Evolutionary conservation across 2,329 filamentous ascomycete species (phyloP), one percentile per base, ranked within the genome.

Genomic region (Dendryphion nanum): DNA sequence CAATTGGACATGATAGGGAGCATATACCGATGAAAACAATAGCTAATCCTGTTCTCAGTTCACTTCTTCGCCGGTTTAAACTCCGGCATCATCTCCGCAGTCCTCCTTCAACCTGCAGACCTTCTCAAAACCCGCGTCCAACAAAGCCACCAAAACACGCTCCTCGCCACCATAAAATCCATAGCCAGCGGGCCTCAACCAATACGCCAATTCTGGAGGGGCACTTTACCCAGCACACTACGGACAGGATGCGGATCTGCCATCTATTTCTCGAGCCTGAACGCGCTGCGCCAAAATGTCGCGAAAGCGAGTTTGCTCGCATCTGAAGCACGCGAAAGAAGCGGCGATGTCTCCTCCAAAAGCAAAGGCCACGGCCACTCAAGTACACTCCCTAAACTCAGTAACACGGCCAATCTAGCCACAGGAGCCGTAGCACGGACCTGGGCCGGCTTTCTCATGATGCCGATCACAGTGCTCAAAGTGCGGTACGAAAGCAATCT

Each of bases 111-210:
- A 67, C 93, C 93, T 18, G 86, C 93, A 57, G 93, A 98, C 69
- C 83, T 98, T 4, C 82, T 98, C 63, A 98, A 98, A 69, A 98
- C 93, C 19, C 85, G 93, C 32, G 83, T 97, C 28, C 93, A 98
- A 64, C 93, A 97, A 67, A 88, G 87, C 21, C 81, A 81, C 33
- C 76, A 79, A 30, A 78, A 79, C 49, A 67, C 88, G 2, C 78
- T 97, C 40, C 66, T 79, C 37, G 71, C 74, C 17, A 86, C 85
- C 14, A 72, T 95, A 43, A 79, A 80, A 55, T 72, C 81, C 21
- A 88, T 95, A 59, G 77, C 85, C 47, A 70, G 72, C 51, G 82
- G 78, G 16, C 79, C 79, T 2, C 72, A 81, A 7, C 83, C 85
- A 4, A 72, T 95, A 46, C 77, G 81, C 20, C 79, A 81, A 30